These are phyloP conservation scores for Malassezia sp. DNA, from an alignment of 1,284 basidiomycete species.

Conservation along the genomic window DNA sequence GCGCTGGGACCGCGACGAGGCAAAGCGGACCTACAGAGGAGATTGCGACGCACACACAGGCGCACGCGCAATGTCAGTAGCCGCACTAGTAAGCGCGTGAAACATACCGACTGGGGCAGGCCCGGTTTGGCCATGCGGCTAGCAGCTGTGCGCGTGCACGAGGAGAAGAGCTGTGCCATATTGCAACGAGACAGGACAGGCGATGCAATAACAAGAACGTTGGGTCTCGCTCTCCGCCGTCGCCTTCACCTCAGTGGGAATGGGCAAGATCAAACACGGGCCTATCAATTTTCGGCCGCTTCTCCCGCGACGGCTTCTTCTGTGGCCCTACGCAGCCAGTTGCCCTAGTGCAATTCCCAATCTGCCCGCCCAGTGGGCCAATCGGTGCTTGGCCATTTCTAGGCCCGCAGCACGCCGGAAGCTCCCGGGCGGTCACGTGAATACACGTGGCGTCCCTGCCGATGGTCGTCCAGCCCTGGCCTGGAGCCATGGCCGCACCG, in stretches of 20 bases:
- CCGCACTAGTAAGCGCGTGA: no score
- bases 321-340: not conserved
- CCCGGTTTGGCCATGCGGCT: slow-evolving; percentile 8
- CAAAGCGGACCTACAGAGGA: slow-evolving; percentile 26
- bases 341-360: slow-evolving; percentile 13
- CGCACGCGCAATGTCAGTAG: not conserved
- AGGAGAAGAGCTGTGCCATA: slow-evolving; percentile 18
- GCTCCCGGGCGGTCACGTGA: slow-evolving; percentile 8
- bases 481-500: slow-evolving; percentile 1
- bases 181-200: not conserved
- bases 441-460: slow-evolving; percentile 3
- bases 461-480: not conserved
- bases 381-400: slow-evolving; percentile 12
- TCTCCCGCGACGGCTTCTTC: slow-evolving; percentile 7
- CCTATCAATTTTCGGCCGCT: slow-evolving; percentile 9
- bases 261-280: slow-evolving; percentile 16
- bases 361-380: slow-evolving; percentile 10
- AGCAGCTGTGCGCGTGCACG: slow-evolving; percentile 9
- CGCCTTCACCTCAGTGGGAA: slow-evolving; percentile 15
- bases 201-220: slow-evolving; percentile 1
- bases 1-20: slow-evolving; percentile 30
- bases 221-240: slow-evolving; percentile 3
- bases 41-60: no score
- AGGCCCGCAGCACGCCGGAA: slow-evolving; percentile 5
- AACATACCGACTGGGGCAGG: slow-evolving; percentile 15